Conservation (phyloP, 1,284 basidiomycete species). For the Boletus nobilissimus region DNA sequence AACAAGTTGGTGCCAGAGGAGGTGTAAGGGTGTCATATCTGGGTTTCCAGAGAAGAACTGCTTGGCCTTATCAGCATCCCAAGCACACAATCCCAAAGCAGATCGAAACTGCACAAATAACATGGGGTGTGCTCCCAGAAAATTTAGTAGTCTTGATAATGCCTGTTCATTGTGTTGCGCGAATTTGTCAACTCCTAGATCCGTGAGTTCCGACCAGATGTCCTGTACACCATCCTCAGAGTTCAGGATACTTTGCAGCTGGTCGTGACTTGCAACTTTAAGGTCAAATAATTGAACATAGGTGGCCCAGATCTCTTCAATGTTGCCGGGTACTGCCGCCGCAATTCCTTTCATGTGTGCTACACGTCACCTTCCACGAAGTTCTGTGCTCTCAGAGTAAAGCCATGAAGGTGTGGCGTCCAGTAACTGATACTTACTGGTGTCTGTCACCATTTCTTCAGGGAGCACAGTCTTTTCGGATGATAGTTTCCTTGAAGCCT, state of each 20-base stretch:
- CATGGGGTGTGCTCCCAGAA: background rate
- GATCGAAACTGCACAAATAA: constrained; percentile 19
- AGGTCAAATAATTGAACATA: constrained; percentile 18
- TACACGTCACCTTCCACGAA: background rate
- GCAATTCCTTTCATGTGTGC: constrained; percentile 3
- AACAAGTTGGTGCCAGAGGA: constrained; percentile 29
- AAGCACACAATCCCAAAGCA: constrained; percentile 13
- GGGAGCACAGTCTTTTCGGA: background rate
- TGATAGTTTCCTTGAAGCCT: too few species aligned
- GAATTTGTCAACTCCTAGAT: constrained; percentile 19
- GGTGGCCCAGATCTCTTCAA: constrained; percentile 21
- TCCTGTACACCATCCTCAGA: constrained; percentile 1
- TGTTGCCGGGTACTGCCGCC: constrained; percentile 4
- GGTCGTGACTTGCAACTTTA: background rate
- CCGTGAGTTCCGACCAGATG: background rate
- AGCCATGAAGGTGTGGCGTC: background rate
- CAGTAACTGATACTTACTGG: background rate
- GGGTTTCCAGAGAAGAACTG: constrained; percentile 14
- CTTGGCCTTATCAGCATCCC: background rate
- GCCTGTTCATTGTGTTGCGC: background rate
- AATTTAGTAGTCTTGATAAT: constrained; percentile 8
- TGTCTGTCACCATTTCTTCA: background rate
- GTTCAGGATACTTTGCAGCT: constrained; percentile 12
- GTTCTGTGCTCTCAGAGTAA: background rate
- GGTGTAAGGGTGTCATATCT: constrained; percentile 13